phyloP scores from a whole-genome alignment of 495 filamentous ascomycete species.

The Neurospora cerealis region DNA sequence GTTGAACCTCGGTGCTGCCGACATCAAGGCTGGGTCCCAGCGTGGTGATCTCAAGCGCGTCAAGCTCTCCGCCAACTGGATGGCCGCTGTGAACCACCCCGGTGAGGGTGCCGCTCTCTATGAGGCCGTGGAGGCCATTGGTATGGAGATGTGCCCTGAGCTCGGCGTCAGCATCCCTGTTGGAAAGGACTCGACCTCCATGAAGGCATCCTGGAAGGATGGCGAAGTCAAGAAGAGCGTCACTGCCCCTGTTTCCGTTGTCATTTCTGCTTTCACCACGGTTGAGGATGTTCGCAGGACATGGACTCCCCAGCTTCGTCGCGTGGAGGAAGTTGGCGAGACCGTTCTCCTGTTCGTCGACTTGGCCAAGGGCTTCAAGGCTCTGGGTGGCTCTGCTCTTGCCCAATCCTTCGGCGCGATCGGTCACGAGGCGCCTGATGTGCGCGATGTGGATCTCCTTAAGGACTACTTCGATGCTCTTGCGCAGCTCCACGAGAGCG shows the following conservation, averaged over 20 bases:
- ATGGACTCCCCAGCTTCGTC: slow-evolving; percentile 84
- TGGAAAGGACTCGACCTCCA: slow-evolving; percentile 95
- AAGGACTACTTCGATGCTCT: slow-evolving; percentile 90
- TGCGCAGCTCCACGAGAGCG: slow-evolving; percentile 72
- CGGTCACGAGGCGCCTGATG: slow-evolving; percentile 74
- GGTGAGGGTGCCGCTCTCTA: slow-evolving; percentile 93
- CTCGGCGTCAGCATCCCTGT: slow-evolving; percentile 89
- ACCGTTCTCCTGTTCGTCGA: slow-evolving; percentile 87
- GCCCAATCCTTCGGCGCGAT: slow-evolving; percentile 87
- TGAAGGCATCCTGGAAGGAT: slow-evolving; percentile 96
- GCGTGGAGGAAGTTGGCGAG: slow-evolving; percentile 80
- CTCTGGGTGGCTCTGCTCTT: slow-evolving; percentile 83
- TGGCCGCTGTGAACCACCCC: slow-evolving; percentile 87
- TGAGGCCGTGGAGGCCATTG: slow-evolving; percentile 88
- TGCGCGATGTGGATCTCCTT: slow-evolving; percentile 69
- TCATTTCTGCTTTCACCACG: slow-evolving; percentile 81
- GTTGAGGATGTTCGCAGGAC: slow-evolving; percentile 72
- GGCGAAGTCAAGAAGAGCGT: slow-evolving; percentile 69
- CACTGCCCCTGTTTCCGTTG: slow-evolving; percentile 79
- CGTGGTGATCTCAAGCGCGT: slow-evolving; percentile 52
- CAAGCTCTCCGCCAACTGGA: slow-evolving; percentile 94
- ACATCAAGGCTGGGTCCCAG: slow-evolving; percentile 54
- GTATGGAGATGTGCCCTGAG: slow-evolving; percentile 70
- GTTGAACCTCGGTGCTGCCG: slow-evolving; percentile 83
- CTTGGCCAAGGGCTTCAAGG: slow-evolving; percentile 64